phyloP scores from a whole-genome alignment of 2,329 filamentous ascomycete species.

The Paraphaeosphaeria sporulosa region DNA sequence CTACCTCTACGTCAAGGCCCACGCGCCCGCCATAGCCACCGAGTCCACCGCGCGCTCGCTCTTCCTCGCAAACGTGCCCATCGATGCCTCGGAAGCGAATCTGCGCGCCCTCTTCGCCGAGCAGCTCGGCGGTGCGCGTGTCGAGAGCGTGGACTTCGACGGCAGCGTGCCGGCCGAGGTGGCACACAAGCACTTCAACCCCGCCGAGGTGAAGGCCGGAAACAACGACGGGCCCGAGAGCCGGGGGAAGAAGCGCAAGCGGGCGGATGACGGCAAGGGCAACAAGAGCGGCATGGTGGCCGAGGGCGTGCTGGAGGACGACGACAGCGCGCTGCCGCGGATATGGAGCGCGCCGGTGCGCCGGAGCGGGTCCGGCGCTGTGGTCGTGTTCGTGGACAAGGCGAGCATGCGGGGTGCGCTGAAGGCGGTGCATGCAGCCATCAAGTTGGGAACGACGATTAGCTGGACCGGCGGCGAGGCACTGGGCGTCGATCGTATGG shows the following conservation, averaged over 20 bases:
- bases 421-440: slow-evolving; percentile 73
- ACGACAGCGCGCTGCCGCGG: slow-evolving; percentile 69
- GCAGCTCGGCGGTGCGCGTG: slow-evolving; percentile 77
- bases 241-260: slow-evolving; percentile 64
- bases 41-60: slow-evolving; percentile 79
- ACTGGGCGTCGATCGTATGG: slow-evolving; percentile 62
- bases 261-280: slow-evolving; percentile 66
- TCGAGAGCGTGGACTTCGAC: slow-evolving; percentile 81
- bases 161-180: slow-evolving; percentile 34
- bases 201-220: slow-evolving; percentile 14
- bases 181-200: slow-evolving; percentile 59
- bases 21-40: slow-evolving; percentile 71
- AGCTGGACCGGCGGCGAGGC: slow-evolving; percentile 68
- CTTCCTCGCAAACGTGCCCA: slow-evolving; percentile 89
- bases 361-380: slow-evolving; percentile 77
- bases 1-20: slow-evolving; percentile 85
- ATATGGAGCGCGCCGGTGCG: slow-evolving; percentile 77
- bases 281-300: slow-evolving; percentile 37
- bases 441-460: slow-evolving; percentile 65
- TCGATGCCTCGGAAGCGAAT: slow-evolving; percentile 80
- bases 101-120: slow-evolving; percentile 77
- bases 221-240: slow-evolving; percentile 39
- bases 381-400: slow-evolving; percentile 84
- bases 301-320: slow-evolving; percentile 60
- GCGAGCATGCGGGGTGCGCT: slow-evolving; percentile 78